Conservation (phyloP, 257 asterid genomes). For the Solanum habrochaites region DNA sequence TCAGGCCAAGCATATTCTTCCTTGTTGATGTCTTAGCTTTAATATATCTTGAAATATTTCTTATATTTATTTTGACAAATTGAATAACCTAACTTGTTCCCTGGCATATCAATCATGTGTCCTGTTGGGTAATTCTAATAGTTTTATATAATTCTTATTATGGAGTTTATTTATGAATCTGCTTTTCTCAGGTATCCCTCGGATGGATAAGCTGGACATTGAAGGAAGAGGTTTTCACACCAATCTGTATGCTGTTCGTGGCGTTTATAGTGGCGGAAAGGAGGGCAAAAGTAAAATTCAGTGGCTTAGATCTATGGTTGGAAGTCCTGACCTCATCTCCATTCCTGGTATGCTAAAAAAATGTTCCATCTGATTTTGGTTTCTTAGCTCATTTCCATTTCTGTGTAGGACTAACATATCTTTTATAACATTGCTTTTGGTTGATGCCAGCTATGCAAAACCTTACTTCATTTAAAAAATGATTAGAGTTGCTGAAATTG, state of each 20-base stretch:
- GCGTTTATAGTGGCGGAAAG: slow-evolving; percentile 81
- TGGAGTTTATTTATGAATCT: background rate
- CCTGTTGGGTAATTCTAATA: background rate
- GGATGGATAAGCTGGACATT: slow-evolving; percentile 83
- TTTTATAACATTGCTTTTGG: background rate
- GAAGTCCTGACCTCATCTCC: slow-evolving; percentile 97
- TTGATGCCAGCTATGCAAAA: background rate
- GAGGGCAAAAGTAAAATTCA: slow-evolving; percentile 96
- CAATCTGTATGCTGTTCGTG: slow-evolving; percentile 80
- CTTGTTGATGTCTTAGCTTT: background rate
- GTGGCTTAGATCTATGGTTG: slow-evolving; percentile 98
- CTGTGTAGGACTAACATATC: background rate
- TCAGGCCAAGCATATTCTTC: background rate
- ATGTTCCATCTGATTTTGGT: background rate
- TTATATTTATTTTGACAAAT: background rate
- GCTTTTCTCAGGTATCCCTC: slow-evolving; percentile 60
- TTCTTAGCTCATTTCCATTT: background rate
- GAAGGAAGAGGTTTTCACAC: slow-evolving; percentile 99
- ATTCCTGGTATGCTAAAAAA: slow-evolving; percentile 55
- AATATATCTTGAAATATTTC: background rate
- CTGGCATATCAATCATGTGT: background rate
- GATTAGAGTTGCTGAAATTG: background rate
- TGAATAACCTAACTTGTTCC: background rate
- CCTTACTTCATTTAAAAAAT: background rate
- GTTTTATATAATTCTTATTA: background rate